These are phyloP conservation scores for Eragrostis nindensis DNA, from an alignment of 176 grass and related monocot genomes.

Conservation along the genomic window DNA sequence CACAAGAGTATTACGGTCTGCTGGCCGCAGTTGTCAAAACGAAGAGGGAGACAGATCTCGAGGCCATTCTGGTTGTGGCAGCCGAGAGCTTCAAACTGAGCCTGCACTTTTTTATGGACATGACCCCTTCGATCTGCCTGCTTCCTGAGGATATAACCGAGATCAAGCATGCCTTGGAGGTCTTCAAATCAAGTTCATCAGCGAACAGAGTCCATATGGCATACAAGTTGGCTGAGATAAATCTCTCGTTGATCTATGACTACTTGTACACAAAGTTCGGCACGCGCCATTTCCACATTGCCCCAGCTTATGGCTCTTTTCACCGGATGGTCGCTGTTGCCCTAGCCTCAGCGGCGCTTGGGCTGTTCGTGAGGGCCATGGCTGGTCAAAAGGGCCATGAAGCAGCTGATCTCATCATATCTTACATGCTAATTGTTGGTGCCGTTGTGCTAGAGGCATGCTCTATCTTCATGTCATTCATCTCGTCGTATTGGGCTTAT, in stretches of 20 bases:
- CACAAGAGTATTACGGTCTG: neutral
- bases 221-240: neutral
- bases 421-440: neutral
- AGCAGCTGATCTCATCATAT: slow-evolving; percentile 5
- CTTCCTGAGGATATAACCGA: neutral
- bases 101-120: neutral
- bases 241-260: slow-evolving; percentile 7
- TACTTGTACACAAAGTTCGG: slow-evolving; percentile 11
- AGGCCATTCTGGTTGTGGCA: neutral
- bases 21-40: neutral
- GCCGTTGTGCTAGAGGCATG: neutral
- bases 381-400: neutral
- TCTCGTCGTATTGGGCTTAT: slow-evolving; percentile 9
- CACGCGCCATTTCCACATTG: neutral
- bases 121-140: neutral
- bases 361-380: neutral
- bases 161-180: neutral
- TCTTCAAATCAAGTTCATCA: neutral
- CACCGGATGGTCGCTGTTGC: neutral
- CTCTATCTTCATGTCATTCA: slow-evolving; percentile 17
- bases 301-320: neutral
- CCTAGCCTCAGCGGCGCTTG: neutral
- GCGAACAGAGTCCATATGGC: neutral
- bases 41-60: neutral
- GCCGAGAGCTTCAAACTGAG: neutral